A percentile compares a stretch with the other conserved stretches of the same genome.
These are phyloP conservation scores for Populus hybrid DNA, from an alignment of 441 rosid species.

Conservation along the genomic window DNA sequence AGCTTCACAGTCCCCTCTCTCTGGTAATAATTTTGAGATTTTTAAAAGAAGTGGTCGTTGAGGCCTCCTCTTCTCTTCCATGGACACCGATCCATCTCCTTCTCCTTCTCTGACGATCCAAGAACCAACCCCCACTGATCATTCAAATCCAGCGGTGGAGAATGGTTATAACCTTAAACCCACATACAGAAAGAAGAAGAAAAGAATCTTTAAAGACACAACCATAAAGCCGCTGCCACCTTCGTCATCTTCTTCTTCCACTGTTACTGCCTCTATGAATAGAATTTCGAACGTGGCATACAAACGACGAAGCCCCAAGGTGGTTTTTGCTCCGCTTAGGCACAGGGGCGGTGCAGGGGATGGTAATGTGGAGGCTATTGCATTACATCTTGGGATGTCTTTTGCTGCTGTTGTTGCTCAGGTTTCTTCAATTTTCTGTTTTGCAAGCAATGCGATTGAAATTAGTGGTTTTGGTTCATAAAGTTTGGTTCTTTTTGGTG, in stretches of 20 bases:
- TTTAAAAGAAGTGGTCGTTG: neutral
- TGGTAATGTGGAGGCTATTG: constrained; percentile 58
- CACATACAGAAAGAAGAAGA: constrained; percentile 32
- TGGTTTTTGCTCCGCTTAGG: constrained; percentile 38
- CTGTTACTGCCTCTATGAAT: constrained; percentile 25
- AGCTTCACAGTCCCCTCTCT: no score
- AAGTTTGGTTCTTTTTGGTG: constrained; percentile 21
- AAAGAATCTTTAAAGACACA: constrained; percentile 18
- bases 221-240: neutral
- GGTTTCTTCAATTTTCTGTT: constrained; percentile 41
- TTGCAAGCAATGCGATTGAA: neutral
- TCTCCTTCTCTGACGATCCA: neutral
- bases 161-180: neutral
- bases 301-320: constrained; percentile 42
- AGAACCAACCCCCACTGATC: neutral
- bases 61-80: neutral
- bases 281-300: constrained; percentile 30
- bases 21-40: no score
- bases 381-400: constrained; percentile 91
- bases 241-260: constrained; percentile 36
- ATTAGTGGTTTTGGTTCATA: neutral
- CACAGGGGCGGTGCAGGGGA: constrained; percentile 26
- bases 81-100: constrained; percentile 13
- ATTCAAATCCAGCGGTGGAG: constrained; percentile 12
- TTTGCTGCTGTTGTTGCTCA: constrained; percentile 80